phyloP scores from a whole-genome alignment of 1,284 basidiomycete species.

The Athelia sp. region DNA sequence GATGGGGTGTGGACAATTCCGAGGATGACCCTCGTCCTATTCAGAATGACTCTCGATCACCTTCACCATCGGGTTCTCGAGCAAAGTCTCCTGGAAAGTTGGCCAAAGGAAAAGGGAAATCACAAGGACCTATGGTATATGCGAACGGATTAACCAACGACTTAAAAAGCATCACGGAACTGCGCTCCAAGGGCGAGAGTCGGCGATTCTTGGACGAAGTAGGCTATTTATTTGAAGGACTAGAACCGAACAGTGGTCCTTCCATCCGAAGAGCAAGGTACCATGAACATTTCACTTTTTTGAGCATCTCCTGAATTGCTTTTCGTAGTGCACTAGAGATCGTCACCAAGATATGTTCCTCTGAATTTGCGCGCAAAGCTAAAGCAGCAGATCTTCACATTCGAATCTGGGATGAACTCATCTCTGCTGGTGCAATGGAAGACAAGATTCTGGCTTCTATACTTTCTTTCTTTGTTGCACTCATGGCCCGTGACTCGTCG shows the following conservation, averaged over 20 bases:
- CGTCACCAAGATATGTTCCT: slow-evolving; percentile 62
- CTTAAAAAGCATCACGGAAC: slow-evolving; percentile 72
- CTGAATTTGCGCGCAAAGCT: slow-evolving; percentile 69
- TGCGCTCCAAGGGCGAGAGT: slow-evolving; percentile 74
- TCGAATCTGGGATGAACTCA: slow-evolving; percentile 61
- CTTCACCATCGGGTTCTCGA: slow-evolving; percentile 16
- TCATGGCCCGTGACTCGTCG: slow-evolving; percentile 51
- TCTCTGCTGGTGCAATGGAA: slow-evolving; percentile 49
- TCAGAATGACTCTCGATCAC: slow-evolving; percentile 25
- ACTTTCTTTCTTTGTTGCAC: slow-evolving; percentile 49
- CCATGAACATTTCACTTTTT: background rate
- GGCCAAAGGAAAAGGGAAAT: slow-evolving; percentile 27
- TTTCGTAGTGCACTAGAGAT: slow-evolving; percentile 63
- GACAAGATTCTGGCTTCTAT: slow-evolving; percentile 62
- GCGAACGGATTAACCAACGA: slow-evolving; percentile 64
- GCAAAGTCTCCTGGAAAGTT: slow-evolving; percentile 12
- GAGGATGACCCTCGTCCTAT: slow-evolving; percentile 56
- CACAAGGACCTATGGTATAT: slow-evolving; percentile 22
- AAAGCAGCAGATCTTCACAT: slow-evolving; percentile 66
- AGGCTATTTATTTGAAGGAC: slow-evolving; percentile 76
- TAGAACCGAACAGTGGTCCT: slow-evolving; percentile 45
- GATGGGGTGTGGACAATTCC: slow-evolving; percentile 72
- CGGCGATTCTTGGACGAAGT: slow-evolving; percentile 75
- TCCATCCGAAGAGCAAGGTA: slow-evolving; percentile 65
- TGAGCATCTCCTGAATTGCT: background rate